phyloP scores from a whole-genome alignment of 768 basidiomycete genomes.

The Pleurotus sapidus region DNA sequence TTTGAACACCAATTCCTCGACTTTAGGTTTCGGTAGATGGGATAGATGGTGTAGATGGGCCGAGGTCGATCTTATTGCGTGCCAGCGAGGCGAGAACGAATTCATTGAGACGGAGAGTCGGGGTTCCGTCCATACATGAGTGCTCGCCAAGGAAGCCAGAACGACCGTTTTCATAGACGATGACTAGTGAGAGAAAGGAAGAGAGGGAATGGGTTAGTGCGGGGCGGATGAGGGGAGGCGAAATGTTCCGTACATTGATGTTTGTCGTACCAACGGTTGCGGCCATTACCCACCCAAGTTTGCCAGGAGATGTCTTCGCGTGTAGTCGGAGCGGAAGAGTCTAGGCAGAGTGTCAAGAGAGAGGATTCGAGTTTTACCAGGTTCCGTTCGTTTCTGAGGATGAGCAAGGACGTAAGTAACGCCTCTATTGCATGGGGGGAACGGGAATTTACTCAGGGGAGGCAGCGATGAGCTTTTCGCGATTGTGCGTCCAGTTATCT shows the following conservation, averaged over 20 bases:
- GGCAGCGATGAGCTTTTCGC: constrained; percentile 56
- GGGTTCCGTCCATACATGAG: constrained; percentile 92
- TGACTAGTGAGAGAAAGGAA: constrained; percentile 45
- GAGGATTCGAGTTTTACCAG: no score
- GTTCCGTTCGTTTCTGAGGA: no score
- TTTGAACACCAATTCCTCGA: constrained; percentile 56
- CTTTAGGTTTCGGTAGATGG: constrained; percentile 21
- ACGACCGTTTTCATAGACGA: constrained; percentile 93
- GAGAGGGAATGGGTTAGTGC: neutral
- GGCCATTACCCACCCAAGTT: constrained; percentile 87
- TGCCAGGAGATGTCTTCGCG: constrained; percentile 80
- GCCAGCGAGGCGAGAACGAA: constrained; percentile 81
- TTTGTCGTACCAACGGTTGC: constrained; percentile 95
- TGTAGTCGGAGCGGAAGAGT: constrained; percentile 78
- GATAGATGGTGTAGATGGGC: constrained; percentile 33
- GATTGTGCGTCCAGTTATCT: constrained; percentile 84
- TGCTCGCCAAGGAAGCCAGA: constrained; percentile 91
- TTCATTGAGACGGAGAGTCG: constrained; percentile 94
- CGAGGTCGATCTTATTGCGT: constrained; percentile 72
- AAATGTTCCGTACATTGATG: constrained; percentile 71
- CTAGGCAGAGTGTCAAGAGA: constrained; percentile 45
- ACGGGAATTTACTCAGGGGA: constrained; percentile 34
- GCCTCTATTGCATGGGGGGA: no score
- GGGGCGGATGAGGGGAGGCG: neutral
- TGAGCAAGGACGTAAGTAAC: no score